phyloP scores from a whole-genome alignment of 2,329 filamentous ascomycete species.

The Hypoxylon sp. region DNA sequence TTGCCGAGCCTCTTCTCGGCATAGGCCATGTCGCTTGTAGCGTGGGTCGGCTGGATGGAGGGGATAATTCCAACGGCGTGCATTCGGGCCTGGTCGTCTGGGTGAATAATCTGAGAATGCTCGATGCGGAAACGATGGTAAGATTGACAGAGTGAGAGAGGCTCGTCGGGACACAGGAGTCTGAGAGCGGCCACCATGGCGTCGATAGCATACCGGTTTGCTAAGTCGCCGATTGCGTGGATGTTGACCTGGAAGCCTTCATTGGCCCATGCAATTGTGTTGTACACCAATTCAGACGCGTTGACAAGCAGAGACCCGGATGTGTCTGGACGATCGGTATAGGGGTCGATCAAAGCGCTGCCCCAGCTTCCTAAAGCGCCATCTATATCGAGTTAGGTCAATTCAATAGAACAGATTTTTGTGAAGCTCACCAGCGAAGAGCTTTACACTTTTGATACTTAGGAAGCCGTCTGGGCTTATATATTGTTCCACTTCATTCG shows the following conservation, averaged over 20 bases:
- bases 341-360: slow-evolving; percentile 79
- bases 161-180: slow-evolving; percentile 64
- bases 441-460: slow-evolving; percentile 74
- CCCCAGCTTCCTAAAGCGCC: slow-evolving; percentile 81
- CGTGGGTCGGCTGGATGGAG: slow-evolving; percentile 80
- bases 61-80: slow-evolving; percentile 73
- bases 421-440: slow-evolving; percentile 72
- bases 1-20: slow-evolving; percentile 72
- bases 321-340: slow-evolving; percentile 73
- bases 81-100: slow-evolving; percentile 74
- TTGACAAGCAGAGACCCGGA: slow-evolving; percentile 78
- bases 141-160: slow-evolving; percentile 67
- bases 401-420: slow-evolving; percentile 4
- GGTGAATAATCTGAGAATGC: slow-evolving; percentile 79
- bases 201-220: slow-evolving; percentile 75
- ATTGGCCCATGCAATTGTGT: slow-evolving; percentile 71
- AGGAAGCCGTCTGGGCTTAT: slow-evolving; percentile 65
- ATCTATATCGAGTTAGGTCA: slow-evolving; percentile 61
- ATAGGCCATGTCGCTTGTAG: slow-evolving; percentile 79
- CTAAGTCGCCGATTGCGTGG: slow-evolving; percentile 79
- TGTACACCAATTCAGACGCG: slow-evolving; percentile 68
- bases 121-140: slow-evolving; percentile 76
- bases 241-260: slow-evolving; percentile 79
- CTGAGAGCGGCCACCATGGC: slow-evolving; percentile 72
- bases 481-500: slow-evolving; percentile 63